Base-by-base conservation (phyloP, 139 green algal genomes). In the Microglena sp. region DNA sequence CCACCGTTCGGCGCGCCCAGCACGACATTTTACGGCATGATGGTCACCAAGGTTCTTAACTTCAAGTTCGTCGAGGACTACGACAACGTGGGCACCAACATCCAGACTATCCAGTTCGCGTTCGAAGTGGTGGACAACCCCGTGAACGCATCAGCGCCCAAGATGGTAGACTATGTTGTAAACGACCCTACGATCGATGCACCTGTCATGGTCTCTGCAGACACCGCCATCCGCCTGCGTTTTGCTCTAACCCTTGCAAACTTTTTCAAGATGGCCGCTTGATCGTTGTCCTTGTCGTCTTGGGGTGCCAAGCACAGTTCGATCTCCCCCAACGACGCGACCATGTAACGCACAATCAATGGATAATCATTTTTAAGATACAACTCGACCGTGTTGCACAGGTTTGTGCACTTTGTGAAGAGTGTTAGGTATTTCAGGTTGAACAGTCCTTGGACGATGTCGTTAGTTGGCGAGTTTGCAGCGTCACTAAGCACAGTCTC, bases 361-460 rank as follows among this genome's bases (percentile, higher is more conserved):
- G 67, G 55, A 45, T 58, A 73, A 26, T 68, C 67, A 46, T 73
- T 73, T 18, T 73, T 73, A 1, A 73, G 59, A 8, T 63, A 67
- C 27, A 73, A 29, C 57, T 73, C 58, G 4, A 60, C 45, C 2
- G 58, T 67, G 45, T 34, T 73, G 45, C 57, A 73, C 33, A 73
- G 59, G n/a, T 60, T 62, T 7, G 67, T 68, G 46, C 59, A 68
- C 45, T 61, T 67, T 4, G 67, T 73, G 45, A 73, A 73, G 0
- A 68, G 59, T 2, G 57, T 50, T 24, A 73, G 50, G 45, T 68
- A 59, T 27, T 73, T 73, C 2, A 73, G 45, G 1, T 45, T 24
- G 59, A 73, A 73, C 1, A 68, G 2, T 3, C 67, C 67, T 8
- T 73, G 67, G 0, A 73, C 46, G 33, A 73, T 73, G 21, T 72